Percentiles rank a stretch among this genome's conserved stretches.
phyloP scores from a whole-genome alignment of 805 yeast species.

The Monosporozyma solicola region DNA sequence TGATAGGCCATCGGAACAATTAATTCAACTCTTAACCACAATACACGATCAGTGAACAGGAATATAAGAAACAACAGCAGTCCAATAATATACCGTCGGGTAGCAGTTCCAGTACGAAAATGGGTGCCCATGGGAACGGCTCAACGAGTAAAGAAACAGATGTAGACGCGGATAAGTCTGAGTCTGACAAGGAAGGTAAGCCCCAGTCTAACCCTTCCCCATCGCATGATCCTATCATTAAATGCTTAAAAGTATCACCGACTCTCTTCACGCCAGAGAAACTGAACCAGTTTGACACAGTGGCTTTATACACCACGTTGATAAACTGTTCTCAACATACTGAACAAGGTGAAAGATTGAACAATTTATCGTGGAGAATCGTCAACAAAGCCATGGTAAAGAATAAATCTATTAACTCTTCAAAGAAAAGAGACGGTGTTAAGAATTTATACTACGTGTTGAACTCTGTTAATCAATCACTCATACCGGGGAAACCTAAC shows the following conservation, averaged over 20 bases:
- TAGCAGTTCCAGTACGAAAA: neutral
- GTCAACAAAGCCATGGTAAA: constrained; percentile 24
- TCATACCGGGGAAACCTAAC: neutral
- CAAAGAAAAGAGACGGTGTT: constrained; percentile 30
- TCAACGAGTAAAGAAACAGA: neutral
- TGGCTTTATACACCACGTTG: constrained; percentile 24
- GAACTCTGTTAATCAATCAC: constrained; percentile 10
- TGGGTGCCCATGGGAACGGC: neutral
- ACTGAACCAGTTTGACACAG: constrained; percentile 23
- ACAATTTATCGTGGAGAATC: constrained; percentile 29
- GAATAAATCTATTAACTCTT: constrained; percentile 19
- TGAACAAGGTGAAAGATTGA: constrained; percentile 29
- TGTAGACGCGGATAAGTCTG: neutral
- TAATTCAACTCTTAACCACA: neutral
- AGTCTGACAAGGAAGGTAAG: neutral
- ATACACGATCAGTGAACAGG: neutral
- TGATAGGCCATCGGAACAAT: neutral
- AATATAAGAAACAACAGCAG: neutral
- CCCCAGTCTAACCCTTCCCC: neutral
- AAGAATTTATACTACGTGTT: constrained; percentile 25
- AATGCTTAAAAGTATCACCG: constrained; percentile 25
- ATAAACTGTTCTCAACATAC: constrained; percentile 16
- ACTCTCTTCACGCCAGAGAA: constrained; percentile 27
- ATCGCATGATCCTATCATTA: constrained; percentile 2
- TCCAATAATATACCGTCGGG: neutral